Percentiles rank a stretch among this genome's conserved stretches.
phyloP scores from a whole-genome alignment of 441 rosid species.

The Jatropha multifida region DNA sequence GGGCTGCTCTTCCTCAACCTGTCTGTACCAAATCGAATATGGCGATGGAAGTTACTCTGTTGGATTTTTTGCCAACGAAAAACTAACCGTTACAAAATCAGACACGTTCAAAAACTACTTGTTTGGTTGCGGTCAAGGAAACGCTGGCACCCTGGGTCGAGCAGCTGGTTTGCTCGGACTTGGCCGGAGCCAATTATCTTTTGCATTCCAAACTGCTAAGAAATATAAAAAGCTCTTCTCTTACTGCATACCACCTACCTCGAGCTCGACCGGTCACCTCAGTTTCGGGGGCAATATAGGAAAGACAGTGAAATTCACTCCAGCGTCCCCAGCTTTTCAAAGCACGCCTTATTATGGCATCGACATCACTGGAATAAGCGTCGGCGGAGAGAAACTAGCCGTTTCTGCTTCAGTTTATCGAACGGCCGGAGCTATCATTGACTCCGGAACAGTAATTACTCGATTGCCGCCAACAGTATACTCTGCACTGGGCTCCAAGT shows the following conservation, averaged over 20 bases:
- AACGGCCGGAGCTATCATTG: slow-evolving; percentile 48
- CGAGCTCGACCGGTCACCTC: slow-evolving; percentile 25
- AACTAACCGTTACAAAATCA: not conserved
- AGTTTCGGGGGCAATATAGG: not conserved
- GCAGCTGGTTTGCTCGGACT: slow-evolving; percentile 31
- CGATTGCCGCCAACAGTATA: slow-evolving; percentile 44
- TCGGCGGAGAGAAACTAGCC: slow-evolving; percentile 35
- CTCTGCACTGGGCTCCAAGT: slow-evolving; percentile 39
- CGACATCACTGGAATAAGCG: slow-evolving; percentile 44
- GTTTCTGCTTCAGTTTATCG: slow-evolving; percentile 47
- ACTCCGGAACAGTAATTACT: slow-evolving; percentile 63
- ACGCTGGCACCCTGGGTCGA: not conserved
- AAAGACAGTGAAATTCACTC: slow-evolving; percentile 11
- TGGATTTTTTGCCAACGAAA: slow-evolving; percentile 16
- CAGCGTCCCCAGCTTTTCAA: not conserved
- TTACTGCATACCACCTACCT: slow-evolving; percentile 22
- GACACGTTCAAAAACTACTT: not conserved
- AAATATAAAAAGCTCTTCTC: slow-evolving; percentile 35
- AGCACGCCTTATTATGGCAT: slow-evolving; percentile 38
- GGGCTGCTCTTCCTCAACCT: slow-evolving; percentile 8
- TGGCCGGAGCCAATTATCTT: slow-evolving; percentile 14
- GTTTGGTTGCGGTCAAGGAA: slow-evolving; percentile 31
- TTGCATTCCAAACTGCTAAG: slow-evolving; percentile 25
- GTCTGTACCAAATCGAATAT: not conserved
- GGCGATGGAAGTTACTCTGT: not conserved